phyloP scores from a whole-genome alignment of 2,329 filamentous ascomycete species.

The Pseudogymnoascus sp. region DNA sequence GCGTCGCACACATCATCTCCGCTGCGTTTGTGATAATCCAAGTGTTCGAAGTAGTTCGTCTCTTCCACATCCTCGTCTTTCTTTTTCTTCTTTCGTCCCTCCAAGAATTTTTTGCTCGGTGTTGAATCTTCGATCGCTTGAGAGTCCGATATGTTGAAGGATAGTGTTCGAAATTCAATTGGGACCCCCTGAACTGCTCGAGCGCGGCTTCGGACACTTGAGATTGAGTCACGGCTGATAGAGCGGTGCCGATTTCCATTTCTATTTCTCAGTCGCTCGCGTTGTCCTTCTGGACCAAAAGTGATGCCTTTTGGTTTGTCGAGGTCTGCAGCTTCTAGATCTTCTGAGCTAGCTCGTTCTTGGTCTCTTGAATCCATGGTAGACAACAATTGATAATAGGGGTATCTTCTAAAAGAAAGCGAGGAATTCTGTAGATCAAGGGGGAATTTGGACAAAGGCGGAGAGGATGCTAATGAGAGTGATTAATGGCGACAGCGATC shows the following conservation, averaged over 20 bases:
- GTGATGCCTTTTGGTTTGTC: conserved; percentile 1
- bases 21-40: conserved; percentile 33
- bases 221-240: conserved; percentile 23
- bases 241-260: conserved; percentile 8
- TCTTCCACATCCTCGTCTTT: conserved; percentile 28
- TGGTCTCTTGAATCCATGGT: neutral
- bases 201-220: conserved; percentile 15
- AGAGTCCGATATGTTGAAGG: conserved; percentile 33
- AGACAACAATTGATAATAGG: neutral
- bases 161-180: conserved; percentile 34
- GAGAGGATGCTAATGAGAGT: neutral
- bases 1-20: conserved; percentile 32
- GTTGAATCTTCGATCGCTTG: conserved; percentile 17
- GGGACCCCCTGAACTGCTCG: conserved; percentile 29
- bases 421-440: neutral
- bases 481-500: neutral
- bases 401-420: neutral
- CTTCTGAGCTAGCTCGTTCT: neutral
- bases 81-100: conserved; percentile 25
- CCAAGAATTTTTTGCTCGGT: conserved; percentile 1
- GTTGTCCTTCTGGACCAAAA: conserved; percentile 6
- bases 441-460: neutral
- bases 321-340: neutral
- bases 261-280: neutral
- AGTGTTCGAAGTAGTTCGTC: conserved; percentile 37